These are phyloP conservation scores for Phytopythium boreale DNA, from an alignment of 352 stramenopile genomes.

Conservation along the genomic window DNA sequence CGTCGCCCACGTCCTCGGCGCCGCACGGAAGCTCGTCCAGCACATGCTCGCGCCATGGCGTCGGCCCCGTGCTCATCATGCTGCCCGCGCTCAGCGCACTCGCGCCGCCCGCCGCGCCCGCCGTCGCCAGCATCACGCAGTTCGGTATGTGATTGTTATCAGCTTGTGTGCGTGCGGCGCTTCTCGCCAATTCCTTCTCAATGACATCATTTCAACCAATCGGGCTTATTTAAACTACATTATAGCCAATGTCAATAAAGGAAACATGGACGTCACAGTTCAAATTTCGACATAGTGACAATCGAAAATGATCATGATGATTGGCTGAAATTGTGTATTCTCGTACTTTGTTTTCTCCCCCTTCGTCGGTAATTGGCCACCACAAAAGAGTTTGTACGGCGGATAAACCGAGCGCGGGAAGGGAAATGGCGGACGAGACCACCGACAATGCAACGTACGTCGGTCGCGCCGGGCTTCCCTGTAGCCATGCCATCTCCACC, in stretches of 20 bases:
- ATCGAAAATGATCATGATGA: background rate
- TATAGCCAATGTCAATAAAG: background rate
- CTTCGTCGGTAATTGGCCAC: background rate
- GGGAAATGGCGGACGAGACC: background rate
- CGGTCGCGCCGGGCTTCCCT: too few relatives aligned
- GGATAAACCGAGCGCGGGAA: background rate
- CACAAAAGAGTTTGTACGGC: constrained; percentile 9
- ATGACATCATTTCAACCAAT: background rate
- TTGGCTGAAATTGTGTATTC: background rate
- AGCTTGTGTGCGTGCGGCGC: background rate
- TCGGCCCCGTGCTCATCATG: constrained; percentile 3
- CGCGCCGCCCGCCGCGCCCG: background rate
- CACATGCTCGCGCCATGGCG: constrained; percentile 55
- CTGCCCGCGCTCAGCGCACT: constrained; percentile 5
- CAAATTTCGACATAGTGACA: background rate
- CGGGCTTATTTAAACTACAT: background rate
- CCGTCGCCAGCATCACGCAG: constrained; percentile 2
- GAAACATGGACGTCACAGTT: background rate
- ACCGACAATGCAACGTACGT: background rate
- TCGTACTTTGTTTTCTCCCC: background rate
- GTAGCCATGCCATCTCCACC: background rate
- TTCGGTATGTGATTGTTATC: constrained; percentile 4
- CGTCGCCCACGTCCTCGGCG: constrained; percentile 55
- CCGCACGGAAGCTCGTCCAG: constrained; percentile 63
- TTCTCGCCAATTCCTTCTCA: background rate